Evolutionary conservation across 208 protist genomes (phyloP).

Genomic region (Lotmaria passim): DNA sequence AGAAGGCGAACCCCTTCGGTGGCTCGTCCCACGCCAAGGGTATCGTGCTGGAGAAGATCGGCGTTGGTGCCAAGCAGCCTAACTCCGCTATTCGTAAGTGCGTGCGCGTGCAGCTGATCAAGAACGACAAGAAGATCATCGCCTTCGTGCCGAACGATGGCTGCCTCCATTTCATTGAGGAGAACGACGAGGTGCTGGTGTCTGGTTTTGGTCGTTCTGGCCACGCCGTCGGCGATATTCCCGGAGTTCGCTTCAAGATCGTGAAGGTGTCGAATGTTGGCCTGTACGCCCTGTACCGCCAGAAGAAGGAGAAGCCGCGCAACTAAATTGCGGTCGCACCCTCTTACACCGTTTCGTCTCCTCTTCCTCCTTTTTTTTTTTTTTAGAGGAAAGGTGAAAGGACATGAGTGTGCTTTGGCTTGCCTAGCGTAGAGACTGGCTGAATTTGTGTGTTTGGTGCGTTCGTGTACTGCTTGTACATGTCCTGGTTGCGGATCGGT

Average conservation of each 20-base stretch:
- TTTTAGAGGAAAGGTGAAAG: too few species aligned
- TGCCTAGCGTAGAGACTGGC: too few species aligned
- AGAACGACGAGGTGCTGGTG: slow-evolving; percentile 99
- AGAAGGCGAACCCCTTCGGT: slow-evolving; percentile 98
- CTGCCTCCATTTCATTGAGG: slow-evolving; percentile 99
- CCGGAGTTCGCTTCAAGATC: slow-evolving; percentile 99
- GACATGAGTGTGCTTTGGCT: too few species aligned
- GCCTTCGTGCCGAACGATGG: slow-evolving; percentile 99
- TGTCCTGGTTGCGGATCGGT: too few species aligned
- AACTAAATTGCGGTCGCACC: slow-evolving; percentile 63
- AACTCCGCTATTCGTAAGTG: slow-evolving; percentile 99
- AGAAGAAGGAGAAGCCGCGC: slow-evolving; percentile 98
- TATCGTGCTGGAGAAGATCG: slow-evolving; percentile 99
- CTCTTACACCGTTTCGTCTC: neutral
- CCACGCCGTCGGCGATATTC: slow-evolving; percentile 99
- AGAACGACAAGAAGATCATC: slow-evolving; percentile 99
- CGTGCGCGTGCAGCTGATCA: slow-evolving; percentile 99
- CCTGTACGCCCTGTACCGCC: slow-evolving; percentile 97
- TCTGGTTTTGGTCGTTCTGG: slow-evolving; percentile 99
- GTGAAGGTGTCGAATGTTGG: slow-evolving; percentile 99
- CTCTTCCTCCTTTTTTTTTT: slow-evolving; percentile 1
- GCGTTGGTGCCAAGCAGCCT: slow-evolving; percentile 99
- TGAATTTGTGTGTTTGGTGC: too few species aligned
- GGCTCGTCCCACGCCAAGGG: slow-evolving; percentile 99
- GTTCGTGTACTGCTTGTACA: too few species aligned